A percentile compares a stretch with the other conserved stretches of the same genome.
phyloP scores from a whole-genome alignment of 1,139 yeast species.

The Petasospora fabianii region DNA sequence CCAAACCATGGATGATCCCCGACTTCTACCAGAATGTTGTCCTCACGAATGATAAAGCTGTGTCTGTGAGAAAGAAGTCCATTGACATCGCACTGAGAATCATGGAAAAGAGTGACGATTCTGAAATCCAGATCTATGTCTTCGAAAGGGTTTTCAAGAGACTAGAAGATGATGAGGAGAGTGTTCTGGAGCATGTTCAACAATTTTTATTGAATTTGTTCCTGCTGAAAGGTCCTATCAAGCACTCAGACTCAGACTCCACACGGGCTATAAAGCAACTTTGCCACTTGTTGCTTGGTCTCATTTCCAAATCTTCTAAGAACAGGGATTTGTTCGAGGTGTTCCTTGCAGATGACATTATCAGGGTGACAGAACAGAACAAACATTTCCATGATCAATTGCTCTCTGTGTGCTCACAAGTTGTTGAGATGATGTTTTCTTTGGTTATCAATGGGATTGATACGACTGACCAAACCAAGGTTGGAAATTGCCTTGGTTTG shows the following conservation, averaged over 20 bases:
- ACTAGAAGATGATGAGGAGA: slow-evolving; percentile 68
- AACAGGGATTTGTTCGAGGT: slow-evolving; percentile 40
- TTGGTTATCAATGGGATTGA: slow-evolving; percentile 31
- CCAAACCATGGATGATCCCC: slow-evolving; percentile 42
- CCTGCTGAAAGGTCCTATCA: slow-evolving; percentile 4
- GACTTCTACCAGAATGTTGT: slow-evolving; percentile 43
- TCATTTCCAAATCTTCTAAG: slow-evolving; percentile 36
- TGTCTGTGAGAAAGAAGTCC: slow-evolving; percentile 62
- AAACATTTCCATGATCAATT: slow-evolving; percentile 20
- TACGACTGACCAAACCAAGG: slow-evolving; percentile 19
- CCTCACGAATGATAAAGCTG: slow-evolving; percentile 49
- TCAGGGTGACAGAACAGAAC: slow-evolving; percentile 30
- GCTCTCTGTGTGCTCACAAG: slow-evolving; percentile 20
- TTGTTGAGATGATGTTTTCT: slow-evolving; percentile 29
- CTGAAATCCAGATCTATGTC: slow-evolving; percentile 39
- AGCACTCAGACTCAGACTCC: not conserved
- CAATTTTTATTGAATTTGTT: slow-evolving; percentile 42
- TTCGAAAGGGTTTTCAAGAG: slow-evolving; percentile 49
- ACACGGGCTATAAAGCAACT: slow-evolving; percentile 8
- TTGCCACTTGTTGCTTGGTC: slow-evolving; percentile 36
- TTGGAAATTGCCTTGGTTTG: slow-evolving; percentile 41
- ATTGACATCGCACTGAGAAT: slow-evolving; percentile 49
- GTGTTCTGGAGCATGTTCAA: slow-evolving; percentile 45
- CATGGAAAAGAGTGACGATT: slow-evolving; percentile 36
- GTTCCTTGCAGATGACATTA: slow-evolving; percentile 40